Percentiles rank a stretch among this genome's conserved stretches.
These are phyloP conservation scores for Eucalyptus leucophloia DNA, from an alignment of 345 rosid species.

Conservation along the genomic window DNA sequence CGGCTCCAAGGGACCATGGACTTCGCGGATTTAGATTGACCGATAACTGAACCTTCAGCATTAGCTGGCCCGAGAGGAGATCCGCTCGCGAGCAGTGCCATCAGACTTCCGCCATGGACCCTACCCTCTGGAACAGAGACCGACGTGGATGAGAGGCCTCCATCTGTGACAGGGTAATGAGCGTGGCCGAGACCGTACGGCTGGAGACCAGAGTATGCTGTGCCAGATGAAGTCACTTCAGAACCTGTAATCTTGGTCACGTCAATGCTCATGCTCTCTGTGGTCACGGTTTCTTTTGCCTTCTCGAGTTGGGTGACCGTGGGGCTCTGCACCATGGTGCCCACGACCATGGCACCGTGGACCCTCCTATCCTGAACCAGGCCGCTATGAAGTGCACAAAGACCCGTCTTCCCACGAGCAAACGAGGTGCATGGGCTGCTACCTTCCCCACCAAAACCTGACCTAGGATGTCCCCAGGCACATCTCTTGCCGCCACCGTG, in stretches of 20 bases:
- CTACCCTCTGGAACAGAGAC: constrained; percentile 75
- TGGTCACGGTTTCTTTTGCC: constrained; percentile 30
- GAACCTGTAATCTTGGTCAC: constrained; percentile 7
- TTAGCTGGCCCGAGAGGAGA: constrained; percentile 20
- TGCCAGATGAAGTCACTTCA: constrained; percentile 13
- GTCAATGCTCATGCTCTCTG: constrained; percentile 57
- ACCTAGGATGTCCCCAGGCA: constrained; percentile 76
- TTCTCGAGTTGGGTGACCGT: constrained; percentile 28
- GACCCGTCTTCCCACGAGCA: constrained; percentile 82
- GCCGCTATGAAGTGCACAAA: constrained; percentile 79
- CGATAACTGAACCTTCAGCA: not conserved
- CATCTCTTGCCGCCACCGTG: constrained; percentile 98
- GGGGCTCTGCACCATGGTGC: constrained; percentile 42
- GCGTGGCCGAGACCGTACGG: constrained; percentile 8
- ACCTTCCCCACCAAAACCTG: constrained; percentile 20
- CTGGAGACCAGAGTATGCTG: constrained; percentile 17
- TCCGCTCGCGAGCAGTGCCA: constrained; percentile 56
- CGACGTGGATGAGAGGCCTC: constrained; percentile 4
- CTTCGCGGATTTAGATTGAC: not conserved
- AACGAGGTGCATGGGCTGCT: constrained; percentile 67
- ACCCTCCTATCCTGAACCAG: constrained; percentile 81
- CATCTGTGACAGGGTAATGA: constrained; percentile 1
- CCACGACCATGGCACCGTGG: constrained; percentile 64
- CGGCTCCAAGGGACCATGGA: not conserved
- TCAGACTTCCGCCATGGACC: constrained; percentile 93